phyloP scores from a whole-genome alignment of 371 early-diverging fungal species.

The Rhizopus arrhizus region DNA sequence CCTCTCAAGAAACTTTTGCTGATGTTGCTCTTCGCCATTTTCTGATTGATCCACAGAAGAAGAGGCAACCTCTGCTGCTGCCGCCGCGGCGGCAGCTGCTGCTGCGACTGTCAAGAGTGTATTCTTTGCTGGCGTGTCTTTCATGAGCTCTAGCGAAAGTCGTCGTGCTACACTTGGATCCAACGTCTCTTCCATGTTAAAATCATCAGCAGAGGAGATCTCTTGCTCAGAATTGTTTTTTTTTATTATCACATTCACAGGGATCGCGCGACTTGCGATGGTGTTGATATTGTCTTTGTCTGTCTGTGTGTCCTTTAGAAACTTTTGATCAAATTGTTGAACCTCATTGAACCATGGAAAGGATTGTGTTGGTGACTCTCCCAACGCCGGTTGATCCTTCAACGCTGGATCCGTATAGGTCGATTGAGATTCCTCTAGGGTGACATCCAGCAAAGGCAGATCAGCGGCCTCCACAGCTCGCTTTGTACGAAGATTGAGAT shows the following conservation, averaged over 20 bases:
- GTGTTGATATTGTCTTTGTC: not conserved
- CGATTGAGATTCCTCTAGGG: constrained; percentile 25
- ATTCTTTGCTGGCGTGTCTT: constrained; percentile 40
- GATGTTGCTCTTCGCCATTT: constrained; percentile 4
- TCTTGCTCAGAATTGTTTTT: too few species aligned
- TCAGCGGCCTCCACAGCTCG: constrained; percentile 43
- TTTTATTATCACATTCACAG: too few species aligned
- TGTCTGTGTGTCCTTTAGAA: constrained; percentile 10
- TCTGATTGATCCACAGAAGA: too few species aligned
- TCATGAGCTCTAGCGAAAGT: constrained; percentile 65
- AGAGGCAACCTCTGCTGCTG: too few species aligned
- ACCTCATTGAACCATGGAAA: constrained; percentile 34
- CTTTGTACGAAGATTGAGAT: constrained; percentile 43
- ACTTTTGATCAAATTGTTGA: constrained; percentile 28
- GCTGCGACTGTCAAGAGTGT: not conserved
- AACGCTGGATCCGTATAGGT: constrained; percentile 15
- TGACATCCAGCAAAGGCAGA: constrained; percentile 48
- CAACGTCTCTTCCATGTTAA: constrained; percentile 2
- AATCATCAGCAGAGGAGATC: too few species aligned
- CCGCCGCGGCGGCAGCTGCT: too few species aligned
- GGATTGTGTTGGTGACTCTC: constrained; percentile 33
- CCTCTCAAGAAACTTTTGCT: constrained; percentile 8
- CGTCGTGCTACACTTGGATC: constrained; percentile 59
- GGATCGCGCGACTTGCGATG: too few species aligned
- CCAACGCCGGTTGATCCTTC: constrained; percentile 25